A percentile compares a stretch with the other conserved stretches of the same genome.
Conservation (phyloP, 2,329 filamentous ascomycete species). For the Pseudocercospora musae region DNA sequence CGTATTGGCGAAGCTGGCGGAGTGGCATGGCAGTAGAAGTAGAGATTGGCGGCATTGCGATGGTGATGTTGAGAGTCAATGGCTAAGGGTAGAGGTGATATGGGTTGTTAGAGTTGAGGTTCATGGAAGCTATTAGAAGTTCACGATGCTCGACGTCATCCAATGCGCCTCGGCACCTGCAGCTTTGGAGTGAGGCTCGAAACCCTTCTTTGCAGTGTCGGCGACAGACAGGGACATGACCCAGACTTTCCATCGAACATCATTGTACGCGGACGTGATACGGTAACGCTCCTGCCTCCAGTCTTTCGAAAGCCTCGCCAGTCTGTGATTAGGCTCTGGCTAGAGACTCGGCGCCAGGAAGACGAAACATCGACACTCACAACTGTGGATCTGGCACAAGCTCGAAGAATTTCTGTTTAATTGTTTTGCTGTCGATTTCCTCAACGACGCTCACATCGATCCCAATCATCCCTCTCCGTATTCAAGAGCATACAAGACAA, state of each 20-base stretch:
- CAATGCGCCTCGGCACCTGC: slow-evolving; percentile 4
- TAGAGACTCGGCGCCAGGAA: neutral
- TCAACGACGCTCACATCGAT: neutral
- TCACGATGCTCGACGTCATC: slow-evolving; percentile 14
- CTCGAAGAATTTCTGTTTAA: neutral
- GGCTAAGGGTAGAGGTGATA: neutral
- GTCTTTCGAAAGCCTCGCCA: neutral
- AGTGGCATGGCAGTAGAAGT: no score
- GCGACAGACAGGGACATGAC: neutral
- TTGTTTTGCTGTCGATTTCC: neutral
- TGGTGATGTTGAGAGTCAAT: neutral
- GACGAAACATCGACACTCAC: neutral
- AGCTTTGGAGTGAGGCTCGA: slow-evolving; percentile 1
- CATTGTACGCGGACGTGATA: neutral
- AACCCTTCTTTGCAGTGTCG: neutral
- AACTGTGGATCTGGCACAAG: neutral
- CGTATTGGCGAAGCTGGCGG: slow-evolving; percentile 27
- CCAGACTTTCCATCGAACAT: neutral
- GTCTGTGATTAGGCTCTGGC: neutral
- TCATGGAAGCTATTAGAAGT: slow-evolving; percentile 3
- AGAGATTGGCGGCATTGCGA: slow-evolving; percentile 21
- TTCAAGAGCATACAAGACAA: neutral
- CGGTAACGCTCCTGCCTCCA: neutral
- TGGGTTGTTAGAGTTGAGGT: neutral
- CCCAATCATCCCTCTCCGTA: neutral